Evolutionary conservation across 441 rosid genomes (phyloP).

Genomic region (Brassica balearica): DNA sequence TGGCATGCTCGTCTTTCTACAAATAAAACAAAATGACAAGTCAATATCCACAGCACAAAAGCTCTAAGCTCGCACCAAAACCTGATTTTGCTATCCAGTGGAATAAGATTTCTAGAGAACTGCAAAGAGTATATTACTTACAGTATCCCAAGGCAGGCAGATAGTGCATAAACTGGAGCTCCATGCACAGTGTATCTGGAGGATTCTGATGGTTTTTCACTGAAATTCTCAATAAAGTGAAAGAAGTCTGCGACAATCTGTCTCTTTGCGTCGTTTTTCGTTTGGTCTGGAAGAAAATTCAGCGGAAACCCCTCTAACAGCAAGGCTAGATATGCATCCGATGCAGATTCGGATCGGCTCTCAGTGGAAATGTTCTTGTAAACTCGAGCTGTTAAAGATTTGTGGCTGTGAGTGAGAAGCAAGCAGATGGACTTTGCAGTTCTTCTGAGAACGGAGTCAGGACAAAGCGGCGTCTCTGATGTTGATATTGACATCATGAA

Average conservation of each 20-base stretch:
- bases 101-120: no score
- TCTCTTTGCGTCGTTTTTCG: no score
- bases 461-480: slow-evolving; percentile 57
- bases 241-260: no score
- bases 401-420: slow-evolving; percentile 59
- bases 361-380: slow-evolving; percentile 51
- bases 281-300: not conserved
- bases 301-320: slow-evolving; percentile 83
- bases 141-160: no score
- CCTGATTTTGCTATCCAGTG: no score
- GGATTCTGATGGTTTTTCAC: no score
- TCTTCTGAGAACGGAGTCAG: slow-evolving; percentile 71
- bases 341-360: slow-evolving; percentile 51
- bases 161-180: no score
- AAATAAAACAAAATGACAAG: slow-evolving; percentile 32
- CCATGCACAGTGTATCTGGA: no score
- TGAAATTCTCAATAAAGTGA: no score
- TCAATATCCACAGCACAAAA: no score
- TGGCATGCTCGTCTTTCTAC: slow-evolving; percentile 63
- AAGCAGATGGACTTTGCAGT: slow-evolving; percentile 66
- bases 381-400: slow-evolving; percentile 62
- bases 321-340: slow-evolving; percentile 60
- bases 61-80: no score
- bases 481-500: slow-evolving; percentile 58
- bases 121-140: no score